Conservation (phyloP, 2,329 filamentous ascomycete genomes). For the Neofusicoccum laricinum region DNA sequence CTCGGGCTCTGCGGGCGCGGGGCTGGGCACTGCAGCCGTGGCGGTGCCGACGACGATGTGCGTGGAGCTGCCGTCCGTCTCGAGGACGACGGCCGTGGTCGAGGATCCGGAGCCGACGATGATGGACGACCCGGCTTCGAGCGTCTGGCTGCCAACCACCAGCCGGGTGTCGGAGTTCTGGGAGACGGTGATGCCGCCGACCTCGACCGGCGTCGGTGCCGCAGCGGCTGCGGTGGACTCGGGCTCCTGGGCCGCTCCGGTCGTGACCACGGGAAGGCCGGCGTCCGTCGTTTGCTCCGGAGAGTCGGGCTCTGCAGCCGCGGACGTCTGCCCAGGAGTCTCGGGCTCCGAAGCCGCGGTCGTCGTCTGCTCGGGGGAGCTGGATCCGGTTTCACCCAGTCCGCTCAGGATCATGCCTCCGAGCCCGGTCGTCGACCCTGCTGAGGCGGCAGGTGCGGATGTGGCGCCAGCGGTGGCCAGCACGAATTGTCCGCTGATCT, state of each 20-base stretch:
- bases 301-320: background rate
- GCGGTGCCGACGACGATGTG: background rate
- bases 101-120: slow-evolving; percentile 1
- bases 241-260: background rate
- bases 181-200: slow-evolving; percentile 1
- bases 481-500: background rate
- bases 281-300: background rate
- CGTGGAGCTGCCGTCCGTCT: background rate
- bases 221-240: background rate
- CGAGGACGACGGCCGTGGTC: background rate
- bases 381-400: background rate
- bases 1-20: background rate
- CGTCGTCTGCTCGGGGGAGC: background rate
- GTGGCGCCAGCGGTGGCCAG: background rate
- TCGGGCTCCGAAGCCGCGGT: background rate
- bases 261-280: background rate
- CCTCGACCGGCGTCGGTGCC: background rate
- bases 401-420: background rate
- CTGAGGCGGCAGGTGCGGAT: background rate
- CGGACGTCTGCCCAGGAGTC: background rate
- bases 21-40: background rate
- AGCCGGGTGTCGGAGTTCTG: background rate
- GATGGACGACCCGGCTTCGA: slow-evolving; percentile 24
- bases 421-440: background rate
- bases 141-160: slow-evolving; percentile 4